Conservation (phyloP, 2,329 filamentous ascomycete genomes). For the Pseudocercospora pini-densiflorae region DNA sequence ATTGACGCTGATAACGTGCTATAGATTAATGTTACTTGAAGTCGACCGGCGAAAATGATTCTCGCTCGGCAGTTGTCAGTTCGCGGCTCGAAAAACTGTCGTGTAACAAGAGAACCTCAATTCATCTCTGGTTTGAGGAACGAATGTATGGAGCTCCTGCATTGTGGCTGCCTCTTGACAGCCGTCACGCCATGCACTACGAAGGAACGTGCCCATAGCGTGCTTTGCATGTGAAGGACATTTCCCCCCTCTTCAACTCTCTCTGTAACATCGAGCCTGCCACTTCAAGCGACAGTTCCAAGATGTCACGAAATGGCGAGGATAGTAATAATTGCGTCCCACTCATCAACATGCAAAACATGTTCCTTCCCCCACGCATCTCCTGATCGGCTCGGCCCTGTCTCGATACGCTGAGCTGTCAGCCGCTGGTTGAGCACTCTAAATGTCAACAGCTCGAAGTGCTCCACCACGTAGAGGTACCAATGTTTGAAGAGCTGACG, state of each 20-base stretch:
- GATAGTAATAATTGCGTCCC: background rate
- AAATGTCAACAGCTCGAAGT: constrained; percentile 8
- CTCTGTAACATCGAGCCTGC: background rate
- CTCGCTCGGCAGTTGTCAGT: background rate
- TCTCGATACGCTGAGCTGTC: background rate
- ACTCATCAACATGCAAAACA: background rate
- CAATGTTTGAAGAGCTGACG: background rate
- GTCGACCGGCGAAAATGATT: background rate
- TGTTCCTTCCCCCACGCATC: background rate
- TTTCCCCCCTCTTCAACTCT: background rate
- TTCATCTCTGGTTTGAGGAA: background rate
- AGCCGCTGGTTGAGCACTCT: constrained; percentile 8
- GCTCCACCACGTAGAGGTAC: background rate
- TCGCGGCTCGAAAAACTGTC: background rate
- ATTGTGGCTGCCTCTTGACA: background rate
- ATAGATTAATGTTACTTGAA: background rate
- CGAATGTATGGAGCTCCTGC: background rate
- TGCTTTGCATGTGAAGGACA: constrained; percentile 10
- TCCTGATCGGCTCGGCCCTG: background rate
- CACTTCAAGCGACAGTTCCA: background rate
- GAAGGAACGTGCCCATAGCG: background rate
- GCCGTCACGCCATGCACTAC: constrained; percentile 1
- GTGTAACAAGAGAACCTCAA: constrained; percentile 1
- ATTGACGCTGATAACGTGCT: background rate
- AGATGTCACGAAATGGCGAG: background rate